Evolutionary conservation across 192 early-diverging fungal genomes (phyloP), one percentile per base, ranked within the genome.

Genomic region (Thoreauomyces humboldtii): DNA sequence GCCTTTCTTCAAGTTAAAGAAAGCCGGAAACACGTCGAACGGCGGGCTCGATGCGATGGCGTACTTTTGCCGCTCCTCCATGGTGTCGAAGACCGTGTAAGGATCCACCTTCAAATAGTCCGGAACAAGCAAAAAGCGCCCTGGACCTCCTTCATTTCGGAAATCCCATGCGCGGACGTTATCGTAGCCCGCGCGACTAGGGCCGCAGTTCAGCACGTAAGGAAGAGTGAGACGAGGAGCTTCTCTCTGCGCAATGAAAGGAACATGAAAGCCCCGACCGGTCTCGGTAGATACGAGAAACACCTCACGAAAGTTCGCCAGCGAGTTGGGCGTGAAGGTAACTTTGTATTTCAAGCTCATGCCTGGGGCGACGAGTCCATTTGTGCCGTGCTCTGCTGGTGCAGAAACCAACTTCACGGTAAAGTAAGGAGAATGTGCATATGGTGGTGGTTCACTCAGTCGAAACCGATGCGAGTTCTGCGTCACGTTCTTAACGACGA

Each of bases 291-390:
- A 70, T 19, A 82, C 70, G 0, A 71, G n/a, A 19, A 82, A 63
- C 27, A 50, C 35, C 42, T 76, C 67, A 34, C 70, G 56, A 33
- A 48, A 77, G 60, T 76, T 61, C 0, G 74, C 77, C 21, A 76
- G 59, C 7, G 72, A 72, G 33, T 76, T 52, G 7, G 81, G 81
- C 5, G 37, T 65, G 50, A 83, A 83, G 0, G 69, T 57, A 21
- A 83, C 61, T 17, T 42, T 43, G 54, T 77, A 83, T 34, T 46
- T 17, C 15, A 62, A 65, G 37, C 68, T 67, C 72, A 83, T 69
- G 6, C 77, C 77, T 6, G 81, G 77, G 0, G 81, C 81, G 22
- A 83, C 60, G 31, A 77, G 72, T 3, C 77, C 76, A 17, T 72
- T 58, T 5, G 14, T 56, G 38, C 62, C 67, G 32, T 61, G 48